phyloP scores from a whole-genome alignment of 352 stramenopile genomes.

The Phytophthora tubulina region DNA sequence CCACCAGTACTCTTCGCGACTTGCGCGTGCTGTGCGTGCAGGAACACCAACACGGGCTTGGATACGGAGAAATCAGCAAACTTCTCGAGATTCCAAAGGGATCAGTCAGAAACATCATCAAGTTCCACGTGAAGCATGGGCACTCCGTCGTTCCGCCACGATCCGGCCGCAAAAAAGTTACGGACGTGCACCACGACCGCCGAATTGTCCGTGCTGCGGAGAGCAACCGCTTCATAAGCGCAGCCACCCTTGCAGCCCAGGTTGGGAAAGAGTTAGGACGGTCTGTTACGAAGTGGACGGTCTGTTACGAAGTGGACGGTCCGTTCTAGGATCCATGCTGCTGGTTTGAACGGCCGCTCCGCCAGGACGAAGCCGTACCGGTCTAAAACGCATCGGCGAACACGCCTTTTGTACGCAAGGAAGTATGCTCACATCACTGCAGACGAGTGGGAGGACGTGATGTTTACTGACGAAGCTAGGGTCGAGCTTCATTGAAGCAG shows the following conservation, averaged over 20 bases:
- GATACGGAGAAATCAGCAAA: neutral
- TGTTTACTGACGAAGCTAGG: neutral
- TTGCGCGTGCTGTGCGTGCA: neutral
- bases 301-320: neutral
- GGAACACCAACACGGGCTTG: neutral
- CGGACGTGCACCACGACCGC: neutral
- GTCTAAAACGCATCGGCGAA: too few species aligned
- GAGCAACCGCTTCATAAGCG: constrained; percentile 7
- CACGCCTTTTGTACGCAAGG: neutral
- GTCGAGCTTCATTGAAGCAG: too few species aligned
- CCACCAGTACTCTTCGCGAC: neutral
- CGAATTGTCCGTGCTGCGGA: constrained; percentile 1
- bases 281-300: neutral
- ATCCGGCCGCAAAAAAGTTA: neutral
- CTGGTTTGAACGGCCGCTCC: neutral
- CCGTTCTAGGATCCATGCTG: neutral
- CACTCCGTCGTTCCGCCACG: neutral
- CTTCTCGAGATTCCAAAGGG: neutral
- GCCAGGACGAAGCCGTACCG: neutral
- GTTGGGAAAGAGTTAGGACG: neutral
- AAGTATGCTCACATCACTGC: neutral
- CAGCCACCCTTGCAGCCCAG: neutral
- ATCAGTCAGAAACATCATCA: constrained; percentile 6
- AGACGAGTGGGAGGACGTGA: neutral
- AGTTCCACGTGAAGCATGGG: neutral